Evolutionary conservation across 2,329 filamentous ascomycete genomes (phyloP), one percentile per base, ranked within the genome.

Genomic region (Diaporthe velutina): DNA sequence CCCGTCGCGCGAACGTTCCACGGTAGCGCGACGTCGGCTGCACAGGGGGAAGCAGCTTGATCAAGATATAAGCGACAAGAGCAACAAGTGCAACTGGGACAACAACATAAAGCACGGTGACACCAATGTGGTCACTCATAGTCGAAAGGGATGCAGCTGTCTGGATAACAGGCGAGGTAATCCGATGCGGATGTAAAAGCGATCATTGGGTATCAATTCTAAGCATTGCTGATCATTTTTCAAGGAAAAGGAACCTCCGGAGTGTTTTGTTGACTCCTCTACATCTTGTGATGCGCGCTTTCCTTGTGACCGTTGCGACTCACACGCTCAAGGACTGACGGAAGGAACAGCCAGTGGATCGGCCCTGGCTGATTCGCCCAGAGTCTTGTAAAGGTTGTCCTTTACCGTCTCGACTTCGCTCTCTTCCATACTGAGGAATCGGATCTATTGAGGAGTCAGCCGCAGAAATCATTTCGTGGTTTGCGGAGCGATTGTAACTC

Each of bases 391-490:
- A 22, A 93, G 83, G 74, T 90, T 91, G 71, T 90, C 87, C 79
- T 90, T 92, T 50, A 92, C 85, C 3, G 86, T 85, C 61, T 90
- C 88, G 17, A 93, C 83, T 52, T 91, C 89, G 61, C 86, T 85
- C 19, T 90, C 88, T 61, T 92, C 91, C 85, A 94, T 87, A 50
- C 87, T 88, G 30, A 93, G 83, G 79, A 94, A 94, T n/a, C 88
- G 90, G 76, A 94, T 92, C 91, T 93, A 76, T 33, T 10, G 40
- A 35, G 2, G 2, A 28, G 40, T 48, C 10, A 61, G 70, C 30
- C 19, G 33, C 52, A 30, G 30, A 30, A 28, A 19, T 4, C 15
- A 8, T 13, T 1, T 22, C 9, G 22, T 42, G 70, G 74, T 30
- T 70, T 22, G 17, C 10, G 45, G 45, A 57, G 17, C 35, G 35